These are phyloP conservation scores for Microbotryum saponariae DNA, from an alignment of 1,284 basidiomycete species.

Conservation along the genomic window DNA sequence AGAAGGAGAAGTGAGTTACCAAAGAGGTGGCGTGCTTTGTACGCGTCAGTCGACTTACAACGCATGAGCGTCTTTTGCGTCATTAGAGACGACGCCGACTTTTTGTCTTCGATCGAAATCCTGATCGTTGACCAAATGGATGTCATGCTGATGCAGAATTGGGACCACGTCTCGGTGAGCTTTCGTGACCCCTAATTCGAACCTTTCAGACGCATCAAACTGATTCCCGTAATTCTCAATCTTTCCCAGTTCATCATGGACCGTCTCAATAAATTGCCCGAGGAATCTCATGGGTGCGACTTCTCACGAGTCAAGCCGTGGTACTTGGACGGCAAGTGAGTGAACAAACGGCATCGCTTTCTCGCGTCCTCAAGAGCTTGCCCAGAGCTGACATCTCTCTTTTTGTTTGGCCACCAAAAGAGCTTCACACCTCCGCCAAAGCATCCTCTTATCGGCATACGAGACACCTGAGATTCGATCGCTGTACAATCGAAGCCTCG, in stretches of 20 bases:
- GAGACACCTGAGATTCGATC: conserved; percentile 82
- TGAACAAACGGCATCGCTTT: conserved; percentile 22
- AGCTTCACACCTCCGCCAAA: conserved; percentile 75
- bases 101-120: conserved; percentile 87
- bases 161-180: conserved; percentile 87
- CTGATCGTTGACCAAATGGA: conserved; percentile 91
- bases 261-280: conserved; percentile 78
- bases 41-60: no score
- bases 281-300: conserved; percentile 85
- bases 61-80: neutral
- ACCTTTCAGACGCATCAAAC: neutral
- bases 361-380: neutral
- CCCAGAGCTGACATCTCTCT: neutral
- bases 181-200: neutral
- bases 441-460: conserved; percentile 76
- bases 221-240: neutral
- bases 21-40: neutral
- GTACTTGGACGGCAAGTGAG: conserved; percentile 89
- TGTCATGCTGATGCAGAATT: conserved; percentile 94
- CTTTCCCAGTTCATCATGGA: conserved; percentile 68
- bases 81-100: conserved; percentile 63
- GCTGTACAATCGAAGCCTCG: conserved; percentile 62
- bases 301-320: conserved; percentile 95
- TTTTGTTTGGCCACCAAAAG: conserved; percentile 42
- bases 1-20: conserved; percentile 72